phyloP scores from a whole-genome alignment of 768 basidiomycete genomes.

The Suillus bovinus region DNA sequence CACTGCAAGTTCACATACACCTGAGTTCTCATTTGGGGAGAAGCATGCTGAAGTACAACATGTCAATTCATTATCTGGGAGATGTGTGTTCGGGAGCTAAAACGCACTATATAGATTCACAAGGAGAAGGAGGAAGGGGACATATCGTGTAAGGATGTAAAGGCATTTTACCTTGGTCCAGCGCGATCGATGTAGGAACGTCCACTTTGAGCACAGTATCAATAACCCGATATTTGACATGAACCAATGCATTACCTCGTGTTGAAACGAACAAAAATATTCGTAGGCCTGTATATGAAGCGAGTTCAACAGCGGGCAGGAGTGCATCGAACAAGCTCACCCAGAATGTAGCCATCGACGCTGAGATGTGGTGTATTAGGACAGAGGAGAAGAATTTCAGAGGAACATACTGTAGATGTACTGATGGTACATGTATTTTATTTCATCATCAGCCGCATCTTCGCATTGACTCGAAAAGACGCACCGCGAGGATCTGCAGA shows the following conservation, averaged over 20 bases:
- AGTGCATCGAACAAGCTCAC: background rate
- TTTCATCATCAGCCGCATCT: background rate
- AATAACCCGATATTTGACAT: background rate
- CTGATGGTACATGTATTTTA: background rate
- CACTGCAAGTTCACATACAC: background rate
- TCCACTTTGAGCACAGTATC: background rate
- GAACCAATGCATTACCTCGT: background rate
- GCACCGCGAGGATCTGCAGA: background rate
- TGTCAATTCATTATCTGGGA: background rate
- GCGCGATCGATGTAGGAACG: background rate
- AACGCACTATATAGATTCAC: constrained; percentile 2
- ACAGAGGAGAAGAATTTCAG: background rate
- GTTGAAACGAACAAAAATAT: background rate
- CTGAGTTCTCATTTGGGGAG: background rate
- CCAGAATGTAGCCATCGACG: constrained; percentile 5
- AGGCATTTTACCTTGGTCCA: background rate
- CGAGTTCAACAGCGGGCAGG: background rate
- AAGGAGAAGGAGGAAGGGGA: background rate
- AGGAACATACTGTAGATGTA: background rate
- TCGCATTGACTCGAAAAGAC: background rate
- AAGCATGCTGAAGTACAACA: background rate
- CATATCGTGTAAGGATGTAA: background rate
- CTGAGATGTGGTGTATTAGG: background rate
- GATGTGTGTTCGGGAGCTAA: background rate
- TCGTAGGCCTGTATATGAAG: background rate